Base-by-base conservation (phyloP, 192 early-diverging fungal species). In the Coemansia interrupta region DNA sequence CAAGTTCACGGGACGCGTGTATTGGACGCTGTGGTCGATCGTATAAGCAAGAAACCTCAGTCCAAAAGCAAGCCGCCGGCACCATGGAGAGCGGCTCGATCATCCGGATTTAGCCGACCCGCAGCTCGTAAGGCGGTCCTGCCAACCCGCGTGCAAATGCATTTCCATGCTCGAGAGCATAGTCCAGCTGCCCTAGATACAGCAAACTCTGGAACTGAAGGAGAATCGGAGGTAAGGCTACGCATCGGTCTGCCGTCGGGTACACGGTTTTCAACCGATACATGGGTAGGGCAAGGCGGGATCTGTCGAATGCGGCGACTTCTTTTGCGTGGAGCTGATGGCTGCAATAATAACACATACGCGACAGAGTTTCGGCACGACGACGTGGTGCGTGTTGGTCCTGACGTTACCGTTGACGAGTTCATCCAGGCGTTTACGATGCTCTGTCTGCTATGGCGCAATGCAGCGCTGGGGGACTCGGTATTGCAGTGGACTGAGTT, bases 281-380 rank as follows among this genome's bases (percentile, higher is more conserved):
- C 60, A 23, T 78, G 75, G 75, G 54, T 78, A 38, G 63, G 61
- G 14, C 65, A 66, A 13, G 75, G 75, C 28, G 75, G 75, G 1
- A 38, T 78, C 24, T 55, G 56, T 9, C 57, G 49, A 32, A 46
- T 72, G 5, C 49, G 42, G 44, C 62, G 59, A 44, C 57, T 50
- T 12, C 56, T 70, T 17, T 20, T 29, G 19, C 20, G 38, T 32
- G 30, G 43, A 20, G n/a, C 10, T 2, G 17, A 20, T 29, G 3
- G 40, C 5, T 11, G 32, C 23, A 13, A 11, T 24, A n/a, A 44
- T 28, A 24, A 0, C n/a, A 13, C 40, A n/a, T 36, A 24, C 19
- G 15, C 11, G 10, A 13, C 47, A 12, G 24, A 17, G 9, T 78
- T 66, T 36, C 32, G 40, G 3, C 69, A 66, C 54, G 52, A 60